Base-by-base conservation (phyloP, 352 stramenopile species). In the Thalassiosira hispida region DNA sequence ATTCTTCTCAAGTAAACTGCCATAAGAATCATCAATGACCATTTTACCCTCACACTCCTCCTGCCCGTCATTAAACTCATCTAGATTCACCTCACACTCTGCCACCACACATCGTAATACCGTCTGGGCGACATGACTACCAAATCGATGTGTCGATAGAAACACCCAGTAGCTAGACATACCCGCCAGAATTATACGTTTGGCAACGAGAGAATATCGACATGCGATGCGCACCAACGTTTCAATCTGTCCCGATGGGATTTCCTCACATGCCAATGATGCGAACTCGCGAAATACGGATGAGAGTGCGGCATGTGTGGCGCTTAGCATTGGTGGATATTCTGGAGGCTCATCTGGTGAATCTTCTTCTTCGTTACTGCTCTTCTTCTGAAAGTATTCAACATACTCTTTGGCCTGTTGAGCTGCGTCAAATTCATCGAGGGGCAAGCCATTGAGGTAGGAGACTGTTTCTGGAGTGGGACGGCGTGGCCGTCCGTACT, bases 101-200 rank as follows among this genome's bases (percentile, higher is more conserved):
- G 75, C 75, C 11, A 75, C 75, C 47, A 51, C 75, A 35, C 75
- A 83, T 55, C 88, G 55, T 16, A 93, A 63, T 18, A 92, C 81
- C 27, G 86, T 92, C 35, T 93, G 88, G n/a, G 88, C 44, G n/a
- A 93, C 86, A 73, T 93, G 88, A 44, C 81, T 91, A 65, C 86
- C 88, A 70, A 90, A 93, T 70, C 88, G 70, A 77, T 93, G 88
- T 12, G 78, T 88, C 23, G 84, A 77, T 20, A 93, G 61, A 71
- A 91, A 87, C 5, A 88, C 49, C 70, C 81, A 78, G 64, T 93
- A 93, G 12, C 85, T 70, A 23, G 22, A 51, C 53, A 87, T 79
- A 55, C 69, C 72, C 25, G 38, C 47, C 52, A 93, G 76, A 3
- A 91, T 40, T 16, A 75, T 78, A n/a, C 81, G 51, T 25, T 84